Base-by-base conservation (phyloP, 176 grass and related monocot species). In the Cocos nucifera region DNA sequence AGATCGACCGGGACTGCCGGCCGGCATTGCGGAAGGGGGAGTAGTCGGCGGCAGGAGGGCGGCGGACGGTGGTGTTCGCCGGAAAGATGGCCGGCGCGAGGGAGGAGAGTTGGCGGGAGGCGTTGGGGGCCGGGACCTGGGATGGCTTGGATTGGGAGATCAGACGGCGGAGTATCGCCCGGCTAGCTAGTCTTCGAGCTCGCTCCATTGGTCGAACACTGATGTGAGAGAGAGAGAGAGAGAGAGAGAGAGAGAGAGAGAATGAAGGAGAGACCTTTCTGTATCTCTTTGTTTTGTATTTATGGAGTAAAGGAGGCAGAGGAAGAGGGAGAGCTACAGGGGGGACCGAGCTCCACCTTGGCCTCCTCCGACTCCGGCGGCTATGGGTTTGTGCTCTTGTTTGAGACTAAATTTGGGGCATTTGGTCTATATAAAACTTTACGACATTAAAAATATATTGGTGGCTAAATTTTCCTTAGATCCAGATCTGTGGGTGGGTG, bases 171-270 rank as follows among this genome's bases (percentile, higher is more conserved):
- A 92, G 69, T 66, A 82, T 70, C 27, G 81, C 84, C 69, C 73
- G 84, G 71, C 17, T 77, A 50, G 93, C 93, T 65, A 88, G 73
- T 70, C 79, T 88, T 54, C 93, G 87, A 56, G 84, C 81, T 74
- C 87, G 82, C 66, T 92, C 87, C 93, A 92, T 98, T 25, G 17
- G 22, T 44, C 35, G 35, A 44, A 61, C 53, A 15, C 9, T 27
- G 15, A 19, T 59, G n/a, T n/a, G n/a, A 39, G 26, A 64, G 8
- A 16, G 19, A 54, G 0, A 14, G 14, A 67, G 65, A 44, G 21
- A 21, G 21, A 21, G 21, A 21, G n/a, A n/a, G n/a, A 39, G 26
- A 64, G 8, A 16, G 19, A 54, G 0, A 14, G 14, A 67, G 65
- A 44, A 21, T 21, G 21, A 21, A 21, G 21, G 21, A 21, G 21